Percentiles rank a stretch among this genome's conserved stretches.
These are phyloP conservation scores for Rosa hybrid DNA, from an alignment of 331 rosid genomes.

Conservation along the genomic window DNA sequence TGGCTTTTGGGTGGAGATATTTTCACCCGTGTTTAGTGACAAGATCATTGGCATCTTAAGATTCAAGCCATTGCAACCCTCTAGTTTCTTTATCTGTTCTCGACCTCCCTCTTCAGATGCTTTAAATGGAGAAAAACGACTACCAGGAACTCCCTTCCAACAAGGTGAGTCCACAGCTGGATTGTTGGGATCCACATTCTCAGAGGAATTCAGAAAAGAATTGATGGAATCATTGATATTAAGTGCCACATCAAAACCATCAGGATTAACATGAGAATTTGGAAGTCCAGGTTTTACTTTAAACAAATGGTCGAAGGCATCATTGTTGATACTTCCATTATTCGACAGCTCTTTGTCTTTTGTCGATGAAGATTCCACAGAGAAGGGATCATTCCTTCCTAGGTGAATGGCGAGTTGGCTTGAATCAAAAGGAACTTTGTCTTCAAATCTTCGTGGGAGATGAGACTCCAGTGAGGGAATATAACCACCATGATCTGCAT, in stretches of 20 bases:
- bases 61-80: slow-evolving; percentile 30
- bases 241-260: slow-evolving; percentile 44
- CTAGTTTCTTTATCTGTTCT: slow-evolving; percentile 39
- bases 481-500: slow-evolving; percentile 37
- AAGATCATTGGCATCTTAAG: slow-evolving; percentile 38
- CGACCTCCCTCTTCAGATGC: slow-evolving; percentile 35
- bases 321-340: slow-evolving; percentile 31
- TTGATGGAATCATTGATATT: slow-evolving; percentile 40
- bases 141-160: slow-evolving; percentile 81
- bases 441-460: slow-evolving; percentile 33
- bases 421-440: slow-evolving; percentile 35
- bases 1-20: slow-evolving; percentile 38
- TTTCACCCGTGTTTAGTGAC: slow-evolving; percentile 31
- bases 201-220: slow-evolving; percentile 53
- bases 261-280: slow-evolving; percentile 36
- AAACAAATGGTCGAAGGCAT: slow-evolving; percentile 35
- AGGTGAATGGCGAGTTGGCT: slow-evolving; percentile 43
- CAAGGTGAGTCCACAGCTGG: slow-evolving; percentile 93
- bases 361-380: slow-evolving; percentile 27
- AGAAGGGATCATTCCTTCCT: slow-evolving; percentile 45
- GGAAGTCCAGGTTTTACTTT: slow-evolving; percentile 41
- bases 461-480: slow-evolving; percentile 34
- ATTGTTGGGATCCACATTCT: slow-evolving; percentile 59
- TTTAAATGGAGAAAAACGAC: slow-evolving; percentile 47
- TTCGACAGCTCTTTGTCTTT: slow-evolving; percentile 39